Percentiles rank a stretch among this genome's conserved stretches.
Conservation (phyloP, 2,329 filamentous ascomycete genomes). For the Chrysoporthe deuterocubensis region DNA sequence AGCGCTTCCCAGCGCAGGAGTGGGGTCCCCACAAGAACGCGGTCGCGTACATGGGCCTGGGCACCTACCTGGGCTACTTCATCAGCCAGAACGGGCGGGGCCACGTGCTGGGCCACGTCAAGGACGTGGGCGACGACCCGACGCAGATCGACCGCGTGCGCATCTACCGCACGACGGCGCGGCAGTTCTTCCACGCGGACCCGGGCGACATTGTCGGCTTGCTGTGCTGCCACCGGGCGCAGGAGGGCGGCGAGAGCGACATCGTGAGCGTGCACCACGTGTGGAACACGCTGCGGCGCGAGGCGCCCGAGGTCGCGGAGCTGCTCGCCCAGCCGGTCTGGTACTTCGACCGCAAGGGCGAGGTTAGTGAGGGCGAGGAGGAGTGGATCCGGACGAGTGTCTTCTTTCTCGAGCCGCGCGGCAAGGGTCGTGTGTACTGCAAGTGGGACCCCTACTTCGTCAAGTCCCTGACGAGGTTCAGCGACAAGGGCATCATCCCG, state of each 20-base stretch:
- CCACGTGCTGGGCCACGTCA: constrained; percentile 87
- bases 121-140: constrained; percentile 83
- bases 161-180: constrained; percentile 86
- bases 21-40: constrained; percentile 84
- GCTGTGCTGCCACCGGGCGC: constrained; percentile 76
- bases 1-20: constrained; percentile 74
- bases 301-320: constrained; percentile 79
- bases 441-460: constrained; percentile 95
- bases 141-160: constrained; percentile 83
- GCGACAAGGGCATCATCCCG: constrained; percentile 65
- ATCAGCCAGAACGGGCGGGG: constrained; percentile 84
- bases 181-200: constrained; percentile 86
- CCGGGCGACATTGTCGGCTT: constrained; percentile 83
- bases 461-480: constrained; percentile 74
- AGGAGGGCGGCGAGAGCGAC: constrained; percentile 83
- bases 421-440: constrained; percentile 70
- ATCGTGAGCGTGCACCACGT: constrained; percentile 78
- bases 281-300: constrained; percentile 76
- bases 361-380: constrained; percentile 74
- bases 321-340: constrained; percentile 77
- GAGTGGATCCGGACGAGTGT: constrained; percentile 74
- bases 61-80: constrained; percentile 85
- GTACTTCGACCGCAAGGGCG: constrained; percentile 93
- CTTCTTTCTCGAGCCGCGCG: constrained; percentile 75
- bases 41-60: constrained; percentile 88